Conservation (phyloP, 768 basidiomycete genomes). For the Phylloporus sp. region DNA sequence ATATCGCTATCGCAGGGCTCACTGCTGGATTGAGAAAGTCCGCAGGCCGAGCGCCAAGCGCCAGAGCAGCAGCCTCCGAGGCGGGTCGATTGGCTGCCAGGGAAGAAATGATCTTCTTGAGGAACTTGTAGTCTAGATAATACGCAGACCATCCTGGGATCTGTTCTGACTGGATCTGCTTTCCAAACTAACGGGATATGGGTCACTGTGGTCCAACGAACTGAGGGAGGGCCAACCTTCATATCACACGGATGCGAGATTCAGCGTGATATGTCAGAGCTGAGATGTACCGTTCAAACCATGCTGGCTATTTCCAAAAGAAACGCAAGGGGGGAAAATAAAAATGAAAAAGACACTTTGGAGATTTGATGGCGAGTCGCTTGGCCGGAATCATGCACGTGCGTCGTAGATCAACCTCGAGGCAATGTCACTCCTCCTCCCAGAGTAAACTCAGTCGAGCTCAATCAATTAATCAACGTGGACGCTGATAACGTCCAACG, state of each 20-base stretch:
- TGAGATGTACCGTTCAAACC: constrained; percentile 20
- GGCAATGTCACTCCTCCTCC: background rate
- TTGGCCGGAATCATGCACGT: constrained; percentile 19
- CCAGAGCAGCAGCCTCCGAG: constrained; percentile 83
- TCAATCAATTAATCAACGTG: constrained; percentile 4
- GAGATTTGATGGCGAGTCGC: constrained; percentile 5
- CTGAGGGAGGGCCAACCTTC: constrained; percentile 24
- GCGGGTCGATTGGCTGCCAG: constrained; percentile 85
- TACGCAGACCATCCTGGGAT: constrained; percentile 94
- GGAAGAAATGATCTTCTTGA: constrained; percentile 98
- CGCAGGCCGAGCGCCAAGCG: constrained; percentile 71
- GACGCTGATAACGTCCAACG: constrained; percentile 4
- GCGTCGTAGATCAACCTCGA: constrained; percentile 11
- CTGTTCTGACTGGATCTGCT: constrained; percentile 93
- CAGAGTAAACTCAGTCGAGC: background rate
- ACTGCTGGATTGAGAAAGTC: constrained; percentile 39
- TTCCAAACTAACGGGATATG: constrained; percentile 80
- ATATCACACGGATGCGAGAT: constrained; percentile 20
- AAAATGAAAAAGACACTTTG: constrained; percentile 7
- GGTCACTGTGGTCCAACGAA: background rate
- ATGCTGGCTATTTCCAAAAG: constrained; percentile 22
- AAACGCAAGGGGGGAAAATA: background rate
- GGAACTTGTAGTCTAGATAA: constrained; percentile 97
- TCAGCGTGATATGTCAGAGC: constrained; percentile 2
- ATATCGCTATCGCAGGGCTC: constrained; percentile 30